Percentiles rank a stretch among this genome's conserved stretches.
Conservation (phyloP, 2,329 filamentous ascomycete genomes). For the Hymenoscyphus albidus region DNA sequence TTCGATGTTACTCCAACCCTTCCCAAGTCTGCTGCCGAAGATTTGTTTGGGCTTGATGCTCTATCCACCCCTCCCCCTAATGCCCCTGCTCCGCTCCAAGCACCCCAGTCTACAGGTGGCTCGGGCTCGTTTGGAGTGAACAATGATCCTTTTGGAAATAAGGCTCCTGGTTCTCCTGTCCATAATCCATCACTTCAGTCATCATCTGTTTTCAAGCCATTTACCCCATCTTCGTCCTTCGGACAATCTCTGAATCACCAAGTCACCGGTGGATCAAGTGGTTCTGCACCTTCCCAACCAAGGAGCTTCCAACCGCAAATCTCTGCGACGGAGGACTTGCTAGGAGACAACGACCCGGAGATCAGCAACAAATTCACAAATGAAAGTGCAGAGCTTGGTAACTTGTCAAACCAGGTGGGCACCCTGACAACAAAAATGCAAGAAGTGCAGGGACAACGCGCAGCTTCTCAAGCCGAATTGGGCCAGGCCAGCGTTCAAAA, state of each 20-base stretch:
- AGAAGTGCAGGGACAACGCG: slow-evolving; percentile 80
- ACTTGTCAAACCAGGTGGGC: slow-evolving; percentile 92
- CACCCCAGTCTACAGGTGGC: slow-evolving; percentile 69
- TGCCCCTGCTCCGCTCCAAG: slow-evolving; percentile 35
- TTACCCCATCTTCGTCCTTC: slow-evolving; percentile 88
- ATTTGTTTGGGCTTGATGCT: slow-evolving; percentile 88
- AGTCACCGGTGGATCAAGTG: slow-evolving; percentile 57
- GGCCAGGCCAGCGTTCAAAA: slow-evolving; percentile 81
- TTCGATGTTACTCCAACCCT: slow-evolving; percentile 43
- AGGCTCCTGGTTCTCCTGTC: slow-evolving; percentile 30
- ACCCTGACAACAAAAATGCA: slow-evolving; percentile 92
- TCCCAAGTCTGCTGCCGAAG: slow-evolving; percentile 82
- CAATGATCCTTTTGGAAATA: slow-evolving; percentile 41
- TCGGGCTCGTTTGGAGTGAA: slow-evolving; percentile 57
- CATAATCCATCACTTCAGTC: slow-evolving; percentile 23
- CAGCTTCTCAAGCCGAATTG: slow-evolving; percentile 74
- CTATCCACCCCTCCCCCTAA: slow-evolving; percentile 45
- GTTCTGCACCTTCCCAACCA: slow-evolving; percentile 33
- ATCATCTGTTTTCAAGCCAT: slow-evolving; percentile 69
- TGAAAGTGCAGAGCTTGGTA: slow-evolving; percentile 89
- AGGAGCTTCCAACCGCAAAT: slow-evolving; percentile 41
- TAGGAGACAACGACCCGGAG: slow-evolving; percentile 87
- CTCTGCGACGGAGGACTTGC: slow-evolving; percentile 70
- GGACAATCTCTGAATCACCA: slow-evolving; percentile 77
- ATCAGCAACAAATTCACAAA: slow-evolving; percentile 82